Percentiles rank a stretch among this genome's conserved stretches.
These are phyloP conservation scores for Cyclospora cayetanensis DNA, from an alignment of 169 alveolate species.

Conservation along the genomic window DNA sequence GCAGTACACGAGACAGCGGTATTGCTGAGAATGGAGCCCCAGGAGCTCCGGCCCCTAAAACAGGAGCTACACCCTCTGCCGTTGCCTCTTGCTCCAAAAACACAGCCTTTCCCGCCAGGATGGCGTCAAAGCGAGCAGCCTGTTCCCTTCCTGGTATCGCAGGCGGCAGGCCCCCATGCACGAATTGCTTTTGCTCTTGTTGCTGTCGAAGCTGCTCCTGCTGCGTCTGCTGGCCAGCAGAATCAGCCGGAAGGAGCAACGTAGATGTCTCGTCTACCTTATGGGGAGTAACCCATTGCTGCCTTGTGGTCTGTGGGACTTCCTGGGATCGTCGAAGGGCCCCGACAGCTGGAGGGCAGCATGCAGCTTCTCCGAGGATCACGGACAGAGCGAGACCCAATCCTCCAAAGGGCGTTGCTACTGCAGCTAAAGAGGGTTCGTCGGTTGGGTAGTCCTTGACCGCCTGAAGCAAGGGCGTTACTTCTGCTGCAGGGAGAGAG, in stretches of 20 bases:
- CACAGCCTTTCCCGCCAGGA: not conserved
- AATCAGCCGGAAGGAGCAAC: not conserved
- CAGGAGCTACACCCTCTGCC: not conserved
- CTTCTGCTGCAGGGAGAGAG: not conserved
- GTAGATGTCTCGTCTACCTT: not conserved
- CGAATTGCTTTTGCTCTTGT: not conserved
- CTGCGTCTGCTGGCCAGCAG: not conserved
- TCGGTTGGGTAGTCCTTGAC: not conserved
- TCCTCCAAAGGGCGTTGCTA: slow-evolving; percentile 41
- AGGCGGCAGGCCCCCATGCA: not conserved
- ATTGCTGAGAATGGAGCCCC: not conserved
- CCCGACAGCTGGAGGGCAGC: slow-evolving; percentile 36
- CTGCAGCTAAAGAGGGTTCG: slow-evolving; percentile 46
- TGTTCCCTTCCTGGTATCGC: not conserved
- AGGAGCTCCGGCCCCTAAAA: slow-evolving; percentile 12
- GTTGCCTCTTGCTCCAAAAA: slow-evolving; percentile 37
- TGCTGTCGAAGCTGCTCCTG: slow-evolving; percentile 51
- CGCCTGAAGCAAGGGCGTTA: slow-evolving; percentile 21
- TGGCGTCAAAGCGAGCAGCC: slow-evolving; percentile 10
- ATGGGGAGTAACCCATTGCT: not conserved
- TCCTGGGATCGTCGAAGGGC: not conserved
- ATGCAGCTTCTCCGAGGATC: slow-evolving; percentile 13
- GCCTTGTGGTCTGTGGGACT: not conserved
- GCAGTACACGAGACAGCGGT: not conserved
- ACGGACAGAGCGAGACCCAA: not conserved